These are phyloP conservation scores for Annulohypoxylon truncatum DNA, from an alignment of 2,329 filamentous ascomycete species.

Conservation along the genomic window DNA sequence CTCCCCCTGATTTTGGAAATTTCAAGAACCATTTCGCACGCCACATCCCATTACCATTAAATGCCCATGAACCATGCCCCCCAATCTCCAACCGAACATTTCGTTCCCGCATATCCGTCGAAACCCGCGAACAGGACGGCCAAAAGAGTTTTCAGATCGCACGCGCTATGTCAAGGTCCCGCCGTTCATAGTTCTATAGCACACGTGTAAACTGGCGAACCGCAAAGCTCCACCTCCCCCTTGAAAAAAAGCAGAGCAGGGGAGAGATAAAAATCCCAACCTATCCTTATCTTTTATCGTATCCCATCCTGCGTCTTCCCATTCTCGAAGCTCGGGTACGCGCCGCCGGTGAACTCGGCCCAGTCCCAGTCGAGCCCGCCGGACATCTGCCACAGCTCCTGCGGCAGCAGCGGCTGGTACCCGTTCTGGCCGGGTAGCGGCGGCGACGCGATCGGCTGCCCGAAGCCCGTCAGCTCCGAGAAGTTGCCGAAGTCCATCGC, in stretches of 20 bases:
- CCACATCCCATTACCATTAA: not conserved
- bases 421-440: conserved; percentile 23
- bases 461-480: conserved; percentile 60
- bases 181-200: not conserved
- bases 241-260: not conserved
- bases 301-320: conserved; percentile 54
- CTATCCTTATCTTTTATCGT: not conserved
- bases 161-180: not conserved
- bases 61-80: conserved; percentile 1
- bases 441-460: conserved; percentile 48
- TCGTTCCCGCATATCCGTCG: not conserved
- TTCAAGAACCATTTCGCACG: not conserved
- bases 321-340: conserved; percentile 73
- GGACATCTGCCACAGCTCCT: conserved; percentile 94
- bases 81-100: not conserved
- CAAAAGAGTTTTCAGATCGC: not conserved
- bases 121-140: not conserved
- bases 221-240: not conserved
- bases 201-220: no score
- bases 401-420: conserved; percentile 88
- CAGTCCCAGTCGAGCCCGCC: conserved; percentile 95
- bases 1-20: not conserved
- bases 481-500: conserved; percentile 59
- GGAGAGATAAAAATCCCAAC: not conserved
- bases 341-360: conserved; percentile 75